Percentiles rank a stretch among this genome's conserved stretches.
Conservation (phyloP, 1,284 basidiomycete species). For the Pseudozyma pruni region DNA sequence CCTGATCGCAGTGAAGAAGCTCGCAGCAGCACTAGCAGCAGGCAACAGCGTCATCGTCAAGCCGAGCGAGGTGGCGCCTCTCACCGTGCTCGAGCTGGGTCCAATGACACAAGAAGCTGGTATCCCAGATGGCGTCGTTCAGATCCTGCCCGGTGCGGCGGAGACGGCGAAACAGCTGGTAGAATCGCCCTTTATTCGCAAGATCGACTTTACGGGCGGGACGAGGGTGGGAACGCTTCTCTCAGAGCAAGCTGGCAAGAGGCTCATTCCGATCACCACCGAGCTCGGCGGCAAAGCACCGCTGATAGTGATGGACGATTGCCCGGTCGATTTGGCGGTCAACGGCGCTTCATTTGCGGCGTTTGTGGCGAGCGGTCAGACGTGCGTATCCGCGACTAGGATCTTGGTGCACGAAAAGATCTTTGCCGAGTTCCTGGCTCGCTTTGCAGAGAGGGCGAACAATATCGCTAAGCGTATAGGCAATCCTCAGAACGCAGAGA, state of each 20-base stretch:
- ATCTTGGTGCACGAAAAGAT: constrained; percentile 70
- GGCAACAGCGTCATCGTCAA: constrained; percentile 80
- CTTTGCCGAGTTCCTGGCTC: constrained; percentile 76
- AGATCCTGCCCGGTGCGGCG: constrained; percentile 78
- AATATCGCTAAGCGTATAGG: constrained; percentile 78
- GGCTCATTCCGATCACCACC: constrained; percentile 79
- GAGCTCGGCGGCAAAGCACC: constrained; percentile 73
- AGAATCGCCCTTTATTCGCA: constrained; percentile 75
- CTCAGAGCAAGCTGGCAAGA: constrained; percentile 77
- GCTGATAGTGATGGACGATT: constrained; percentile 79
- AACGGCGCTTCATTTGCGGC: constrained; percentile 83
- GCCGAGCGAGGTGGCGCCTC: constrained; percentile 81
- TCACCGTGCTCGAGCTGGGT: constrained; percentile 80
- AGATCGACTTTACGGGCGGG: constrained; percentile 84
- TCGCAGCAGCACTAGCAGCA: constrained; percentile 83
- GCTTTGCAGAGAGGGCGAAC: constrained; percentile 75
- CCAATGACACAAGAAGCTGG: constrained; percentile 76
- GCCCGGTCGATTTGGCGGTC: constrained; percentile 76
- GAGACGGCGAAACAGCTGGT: constrained; percentile 74
- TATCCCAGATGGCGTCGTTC: constrained; percentile 79
- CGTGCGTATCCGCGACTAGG: constrained; percentile 40
- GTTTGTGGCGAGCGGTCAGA: constrained; percentile 82
- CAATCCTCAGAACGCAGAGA: constrained; percentile 76
- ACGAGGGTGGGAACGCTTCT: constrained; percentile 78
- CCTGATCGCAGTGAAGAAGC: constrained; percentile 85